Evolutionary conservation across 352 stramenopile species (phyloP).

Genomic region (Phytopythium kandeliae): DNA sequence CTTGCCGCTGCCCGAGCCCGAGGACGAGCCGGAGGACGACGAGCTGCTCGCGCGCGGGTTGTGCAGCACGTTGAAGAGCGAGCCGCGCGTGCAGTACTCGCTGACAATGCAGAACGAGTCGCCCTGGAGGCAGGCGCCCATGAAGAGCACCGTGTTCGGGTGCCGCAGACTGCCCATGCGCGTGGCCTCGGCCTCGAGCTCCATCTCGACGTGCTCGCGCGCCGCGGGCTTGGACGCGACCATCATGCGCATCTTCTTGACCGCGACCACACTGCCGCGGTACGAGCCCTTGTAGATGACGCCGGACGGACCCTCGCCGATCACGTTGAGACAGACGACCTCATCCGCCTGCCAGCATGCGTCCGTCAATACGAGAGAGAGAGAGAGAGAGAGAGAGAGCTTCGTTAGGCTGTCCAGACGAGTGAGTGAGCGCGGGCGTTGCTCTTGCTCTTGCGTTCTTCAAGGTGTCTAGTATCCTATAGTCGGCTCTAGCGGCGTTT

Average conservation of each 20-base stretch:
- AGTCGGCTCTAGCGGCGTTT: no score
- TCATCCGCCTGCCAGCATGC: slow-evolving; percentile 52
- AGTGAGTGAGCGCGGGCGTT: no score
- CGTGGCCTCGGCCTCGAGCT: slow-evolving; percentile 75
- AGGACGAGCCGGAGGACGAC: slow-evolving; percentile 6
- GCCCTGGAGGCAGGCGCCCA: slow-evolving; percentile 94
- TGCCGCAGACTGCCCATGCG: slow-evolving; percentile 93
- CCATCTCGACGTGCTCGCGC: slow-evolving; percentile 74
- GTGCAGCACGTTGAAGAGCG: slow-evolving; percentile 94
- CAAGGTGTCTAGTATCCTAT: no score
- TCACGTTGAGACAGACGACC: slow-evolving; percentile 72
- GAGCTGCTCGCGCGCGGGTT: slow-evolving; percentile 26
- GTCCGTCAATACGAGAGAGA: not conserved
- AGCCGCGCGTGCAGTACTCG: slow-evolving; percentile 93
- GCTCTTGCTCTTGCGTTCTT: no score
- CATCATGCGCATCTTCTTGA: slow-evolving; percentile 87
- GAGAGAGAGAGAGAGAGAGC: no score
- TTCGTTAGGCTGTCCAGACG: no score
- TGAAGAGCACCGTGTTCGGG: slow-evolving; percentile 98
- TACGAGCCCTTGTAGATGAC: slow-evolving; percentile 86
- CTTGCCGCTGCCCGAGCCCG: slow-evolving; percentile 2
- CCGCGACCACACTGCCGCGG: slow-evolving; percentile 73
- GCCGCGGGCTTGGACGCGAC: slow-evolving; percentile 45
- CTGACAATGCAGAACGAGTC: slow-evolving; percentile 96
- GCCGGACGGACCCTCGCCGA: slow-evolving; percentile 73